A percentile compares a stretch with the other conserved stretches of the same genome.
Conservation (phyloP, 192 early-diverging fungal species). For the Rhizophagus sp. region DNA sequence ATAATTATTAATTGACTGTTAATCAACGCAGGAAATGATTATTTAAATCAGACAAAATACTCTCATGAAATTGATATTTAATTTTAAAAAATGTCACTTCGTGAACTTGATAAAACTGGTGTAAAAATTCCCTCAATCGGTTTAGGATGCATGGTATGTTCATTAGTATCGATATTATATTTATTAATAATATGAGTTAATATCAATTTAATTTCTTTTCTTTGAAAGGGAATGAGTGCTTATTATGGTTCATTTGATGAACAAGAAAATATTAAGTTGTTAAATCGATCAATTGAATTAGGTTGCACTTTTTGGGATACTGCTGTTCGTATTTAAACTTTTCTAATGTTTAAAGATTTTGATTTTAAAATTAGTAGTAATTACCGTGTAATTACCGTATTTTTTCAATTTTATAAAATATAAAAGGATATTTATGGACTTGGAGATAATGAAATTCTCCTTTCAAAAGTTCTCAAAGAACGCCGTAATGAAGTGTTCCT, state of each 20-base stretch:
- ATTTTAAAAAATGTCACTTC: not conserved
- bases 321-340: constrained; percentile 7
- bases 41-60: too few species aligned
- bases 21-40: too few species aligned
- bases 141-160: constrained; percentile 41
- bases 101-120: constrained; percentile 37
- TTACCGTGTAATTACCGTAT: too few species aligned
- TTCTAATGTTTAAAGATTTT: too few species aligned
- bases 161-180: not conserved
- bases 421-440: constrained; percentile 50
- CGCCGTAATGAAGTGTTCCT: constrained; percentile 56
- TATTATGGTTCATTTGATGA: constrained; percentile 41
- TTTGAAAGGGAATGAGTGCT: constrained; percentile 33
- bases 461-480: constrained; percentile 51
- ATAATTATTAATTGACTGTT: too few species aligned
- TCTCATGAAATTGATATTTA: too few species aligned
- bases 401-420: too few species aligned
- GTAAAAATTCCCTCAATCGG: constrained; percentile 38
- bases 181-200: too few species aligned
- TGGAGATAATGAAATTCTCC: constrained; percentile 47
- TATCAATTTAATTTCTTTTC: too few species aligned
- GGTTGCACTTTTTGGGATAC: constrained; percentile 62
- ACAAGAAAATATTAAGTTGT: constrained; percentile 36
- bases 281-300: constrained; percentile 51
- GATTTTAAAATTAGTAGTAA: too few species aligned